phyloP scores from a whole-genome alignment of 495 filamentous ascomycete species.

The Penicillium malachiteum region DNA sequence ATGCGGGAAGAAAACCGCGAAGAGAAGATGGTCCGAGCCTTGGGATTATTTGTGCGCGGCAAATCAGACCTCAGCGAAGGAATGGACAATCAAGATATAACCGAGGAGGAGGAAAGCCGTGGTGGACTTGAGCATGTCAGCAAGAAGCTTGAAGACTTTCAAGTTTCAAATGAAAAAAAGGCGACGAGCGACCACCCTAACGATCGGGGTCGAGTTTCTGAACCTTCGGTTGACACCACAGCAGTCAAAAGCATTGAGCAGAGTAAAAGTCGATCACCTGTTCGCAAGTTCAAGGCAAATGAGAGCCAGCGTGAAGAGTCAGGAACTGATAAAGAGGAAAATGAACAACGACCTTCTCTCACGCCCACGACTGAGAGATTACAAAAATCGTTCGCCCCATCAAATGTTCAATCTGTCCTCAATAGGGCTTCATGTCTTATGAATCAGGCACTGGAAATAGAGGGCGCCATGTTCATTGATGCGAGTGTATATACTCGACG shows the following conservation, averaged over 20 bases:
- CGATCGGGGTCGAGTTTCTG: not conserved
- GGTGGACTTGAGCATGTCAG: constrained; percentile 10
- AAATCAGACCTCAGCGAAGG: constrained; percentile 33
- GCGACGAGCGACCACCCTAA: not conserved
- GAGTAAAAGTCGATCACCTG: constrained; percentile 10
- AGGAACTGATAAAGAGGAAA: constrained; percentile 1
- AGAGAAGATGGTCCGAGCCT: constrained; percentile 53
- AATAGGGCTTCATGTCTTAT: constrained; percentile 22
- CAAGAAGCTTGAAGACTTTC: constrained; percentile 13
- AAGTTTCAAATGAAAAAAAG: constrained; percentile 3
- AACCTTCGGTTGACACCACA: not conserved
- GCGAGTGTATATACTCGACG: constrained; percentile 24
- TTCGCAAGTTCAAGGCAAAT: constrained; percentile 11
- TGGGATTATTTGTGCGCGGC: constrained; percentile 58
- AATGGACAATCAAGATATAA: constrained; percentile 8
- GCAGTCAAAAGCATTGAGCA: not conserved
- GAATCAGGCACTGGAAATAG: constrained; percentile 27
- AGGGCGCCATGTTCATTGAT: constrained; percentile 28
- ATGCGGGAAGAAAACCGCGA: constrained; percentile 49
- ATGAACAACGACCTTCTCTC: constrained; percentile 17
- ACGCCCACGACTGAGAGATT: constrained; percentile 24
- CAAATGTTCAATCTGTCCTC: constrained; percentile 19
- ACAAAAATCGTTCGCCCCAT: constrained; percentile 21
- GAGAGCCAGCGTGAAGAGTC: not conserved
- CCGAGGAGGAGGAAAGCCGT: not conserved